phyloP scores from a whole-genome alignment of 73 alveolate species.

The Tetrahymena borealis region DNA sequence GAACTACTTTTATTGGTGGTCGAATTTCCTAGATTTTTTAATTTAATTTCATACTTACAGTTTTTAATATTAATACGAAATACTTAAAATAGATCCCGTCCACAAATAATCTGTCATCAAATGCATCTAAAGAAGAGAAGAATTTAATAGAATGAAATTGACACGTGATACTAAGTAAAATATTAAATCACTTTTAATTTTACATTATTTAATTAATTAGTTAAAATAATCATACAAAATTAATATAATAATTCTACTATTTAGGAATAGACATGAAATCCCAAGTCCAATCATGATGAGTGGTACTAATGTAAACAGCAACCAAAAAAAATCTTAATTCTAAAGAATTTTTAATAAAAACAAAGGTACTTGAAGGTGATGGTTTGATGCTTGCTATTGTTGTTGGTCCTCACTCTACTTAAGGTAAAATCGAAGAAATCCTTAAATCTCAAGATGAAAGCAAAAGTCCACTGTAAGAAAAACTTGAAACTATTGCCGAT shows the following conservation, averaged over 20 bases:
- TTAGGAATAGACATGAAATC: conserved; percentile 20
- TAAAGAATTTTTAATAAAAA: neutral
- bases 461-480: conserved; percentile 29
- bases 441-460: conserved; percentile 18
- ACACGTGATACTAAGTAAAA: conserved; percentile 6
- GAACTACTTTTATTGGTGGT: too few species aligned
- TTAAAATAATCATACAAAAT: too few species aligned
- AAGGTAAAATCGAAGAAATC: conserved; percentile 20
- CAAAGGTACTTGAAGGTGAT: conserved; percentile 33
- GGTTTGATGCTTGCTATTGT: conserved; percentile 26
- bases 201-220: too few species aligned
- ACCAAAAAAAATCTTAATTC: neutral
- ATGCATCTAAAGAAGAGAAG: conserved; percentile 4
- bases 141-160: neutral
- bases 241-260: too few species aligned
- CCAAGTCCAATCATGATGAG: conserved; percentile 29
- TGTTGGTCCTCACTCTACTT: conserved; percentile 28
- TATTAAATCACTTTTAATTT: too few species aligned
- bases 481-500: conserved; percentile 51
- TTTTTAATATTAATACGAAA: too few species aligned
- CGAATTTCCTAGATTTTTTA: too few species aligned
- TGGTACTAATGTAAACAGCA: neutral
- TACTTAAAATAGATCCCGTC: neutral
- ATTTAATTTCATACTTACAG: too few species aligned
- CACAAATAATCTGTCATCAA: neutral